A percentile compares a stretch with the other conserved stretches of the same genome.
Evolutionary conservation across 2,329 filamentous ascomycete species (phyloP).

Genomic region (Tolypocladium cylindrosporum): DNA sequence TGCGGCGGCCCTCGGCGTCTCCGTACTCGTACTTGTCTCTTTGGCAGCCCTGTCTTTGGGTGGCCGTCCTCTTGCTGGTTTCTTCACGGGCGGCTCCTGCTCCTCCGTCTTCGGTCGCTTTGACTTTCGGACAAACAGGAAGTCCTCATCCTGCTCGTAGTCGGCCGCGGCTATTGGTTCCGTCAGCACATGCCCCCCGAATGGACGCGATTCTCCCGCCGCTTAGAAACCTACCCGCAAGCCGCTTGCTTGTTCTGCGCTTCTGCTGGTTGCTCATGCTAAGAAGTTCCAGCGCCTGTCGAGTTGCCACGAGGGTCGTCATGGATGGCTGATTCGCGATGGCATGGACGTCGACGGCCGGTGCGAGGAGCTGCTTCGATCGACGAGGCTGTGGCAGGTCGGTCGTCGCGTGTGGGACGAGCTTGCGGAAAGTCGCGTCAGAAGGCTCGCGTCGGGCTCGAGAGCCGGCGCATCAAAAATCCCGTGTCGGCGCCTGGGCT

Average conservation of each 20-base stretch:
- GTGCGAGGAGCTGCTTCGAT: neutral
- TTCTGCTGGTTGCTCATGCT: constrained; percentile 59
- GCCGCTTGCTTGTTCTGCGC: constrained; percentile 54
- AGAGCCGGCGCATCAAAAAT: constrained; percentile 1
- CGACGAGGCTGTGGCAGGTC: neutral
- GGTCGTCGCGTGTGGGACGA: constrained; percentile 4
- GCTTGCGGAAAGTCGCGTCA: constrained; percentile 5
- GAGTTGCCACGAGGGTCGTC: constrained; percentile 58
- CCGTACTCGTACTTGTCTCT: neutral
- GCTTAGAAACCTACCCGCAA: constrained; percentile 41
- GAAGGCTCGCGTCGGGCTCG: constrained; percentile 3
- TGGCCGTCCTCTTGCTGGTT: constrained; percentile 19
- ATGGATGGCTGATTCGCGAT: constrained; percentile 43
- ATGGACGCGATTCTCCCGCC: neutral
- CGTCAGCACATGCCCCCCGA: constrained; percentile 6
- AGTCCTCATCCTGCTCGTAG: constrained; percentile 70
- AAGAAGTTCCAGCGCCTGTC: constrained; percentile 55
- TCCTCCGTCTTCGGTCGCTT: constrained; percentile 54
- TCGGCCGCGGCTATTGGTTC: constrained; percentile 23
- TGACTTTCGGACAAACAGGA: constrained; percentile 60
- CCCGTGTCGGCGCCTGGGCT: neutral
- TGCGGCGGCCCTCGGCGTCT: neutral
- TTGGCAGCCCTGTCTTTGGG: constrained; percentile 20
- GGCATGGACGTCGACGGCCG: constrained; percentile 2
- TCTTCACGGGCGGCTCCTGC: constrained; percentile 30